Evolutionary conservation across 331 rosid genomes (phyloP), one percentile per base, ranked within the genome.

Genomic region (Pyrus hybrid): DNA sequence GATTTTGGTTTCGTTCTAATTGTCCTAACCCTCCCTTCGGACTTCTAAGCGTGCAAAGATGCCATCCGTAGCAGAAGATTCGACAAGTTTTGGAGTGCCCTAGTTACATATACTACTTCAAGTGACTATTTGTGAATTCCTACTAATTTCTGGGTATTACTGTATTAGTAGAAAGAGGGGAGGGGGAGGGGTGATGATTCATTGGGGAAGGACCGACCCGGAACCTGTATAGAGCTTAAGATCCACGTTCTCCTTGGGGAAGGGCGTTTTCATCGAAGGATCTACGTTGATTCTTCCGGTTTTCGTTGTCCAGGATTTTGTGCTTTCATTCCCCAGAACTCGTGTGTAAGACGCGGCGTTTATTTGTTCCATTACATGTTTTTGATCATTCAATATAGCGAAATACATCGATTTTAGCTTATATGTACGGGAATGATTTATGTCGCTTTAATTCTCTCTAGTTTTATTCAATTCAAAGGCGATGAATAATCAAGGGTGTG

Each of bases 211-310:
- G 70, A 16, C 10, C 41, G 73, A 67, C 45, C 70, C n/a, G 74
- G 72, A 76, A 76, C 69, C 49, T 84, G 87, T 91, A 84, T 81
- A 89, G 92, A 70, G 85, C 74, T 45, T 66, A 20, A 8, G 32
- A 30, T 63, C 4, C 47, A 58, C 63, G n/a, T 75, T 62, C 69
- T 26, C 22, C 28, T 21, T 14, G 79, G 71, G 72, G 21, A 63
- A 22, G 67, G 70, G 58, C 67, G 33, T 65, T 63, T 63, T 78
- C 66, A 14, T 68, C n/a, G 1, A 64, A 61, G 63, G 64, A 61
- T 62, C 23, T 17, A 10, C 57, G 74, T 35, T 71, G 63, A 79
- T 80, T 79, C 57, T 60, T 86, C 54, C 54, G 32, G 30, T 25
- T 72, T 78, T 75, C 58, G 20, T 67, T 66, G 33, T n/a, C 26